Percentiles rank a stretch among this genome's conserved stretches.
phyloP scores from a whole-genome alignment of 495 filamentous ascomycete species.

The Xeromyces bisporus region DNA sequence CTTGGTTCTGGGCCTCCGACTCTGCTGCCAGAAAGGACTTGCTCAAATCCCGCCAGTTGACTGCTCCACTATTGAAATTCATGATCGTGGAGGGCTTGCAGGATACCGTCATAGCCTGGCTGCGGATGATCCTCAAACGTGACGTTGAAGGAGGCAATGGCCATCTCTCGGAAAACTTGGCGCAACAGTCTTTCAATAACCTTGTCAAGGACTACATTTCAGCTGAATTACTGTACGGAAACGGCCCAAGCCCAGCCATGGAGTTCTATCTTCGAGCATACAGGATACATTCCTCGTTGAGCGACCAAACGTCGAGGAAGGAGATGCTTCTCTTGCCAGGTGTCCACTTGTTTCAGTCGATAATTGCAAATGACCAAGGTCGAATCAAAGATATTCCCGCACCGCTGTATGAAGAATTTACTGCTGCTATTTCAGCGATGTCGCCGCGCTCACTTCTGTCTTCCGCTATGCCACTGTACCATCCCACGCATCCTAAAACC shows the following conservation, averaged over 20 bases:
- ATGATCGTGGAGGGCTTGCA: slow-evolving; percentile 26
- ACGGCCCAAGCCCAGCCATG: slow-evolving; percentile 16
- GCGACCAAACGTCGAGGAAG: slow-evolving; percentile 4
- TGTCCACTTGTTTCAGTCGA: slow-evolving; percentile 10
- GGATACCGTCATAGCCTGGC: slow-evolving; percentile 15
- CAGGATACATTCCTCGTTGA: slow-evolving; percentile 8
- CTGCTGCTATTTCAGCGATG: slow-evolving; percentile 9
- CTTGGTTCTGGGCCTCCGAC: slow-evolving; percentile 28
- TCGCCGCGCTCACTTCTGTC: slow-evolving; percentile 9
- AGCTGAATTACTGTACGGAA: slow-evolving; percentile 20
- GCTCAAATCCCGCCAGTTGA: slow-evolving; percentile 10
- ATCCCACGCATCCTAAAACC: slow-evolving; percentile 19
- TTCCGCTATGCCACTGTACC: slow-evolving; percentile 15
- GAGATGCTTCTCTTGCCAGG: slow-evolving; percentile 12
- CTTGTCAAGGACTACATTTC: slow-evolving; percentile 16
- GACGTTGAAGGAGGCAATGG: slow-evolving; percentile 16
- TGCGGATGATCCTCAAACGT: slow-evolving; percentile 15
- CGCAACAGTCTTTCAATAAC: slow-evolving; percentile 10
- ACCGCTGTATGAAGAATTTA: slow-evolving; percentile 18
- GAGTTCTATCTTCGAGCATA: slow-evolving; percentile 14
- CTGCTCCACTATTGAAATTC: slow-evolving; percentile 16
- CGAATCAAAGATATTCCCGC: slow-evolving; percentile 7
- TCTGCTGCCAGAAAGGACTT: slow-evolving; percentile 10
- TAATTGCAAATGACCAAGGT: slow-evolving; percentile 7
- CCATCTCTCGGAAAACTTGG: slow-evolving; percentile 7